A percentile compares a stretch with the other conserved stretches of the same genome.
These are phyloP conservation scores for Aureobasidium sp. DNA, from an alignment of 2,329 filamentous ascomycete genomes.

Conservation along the genomic window DNA sequence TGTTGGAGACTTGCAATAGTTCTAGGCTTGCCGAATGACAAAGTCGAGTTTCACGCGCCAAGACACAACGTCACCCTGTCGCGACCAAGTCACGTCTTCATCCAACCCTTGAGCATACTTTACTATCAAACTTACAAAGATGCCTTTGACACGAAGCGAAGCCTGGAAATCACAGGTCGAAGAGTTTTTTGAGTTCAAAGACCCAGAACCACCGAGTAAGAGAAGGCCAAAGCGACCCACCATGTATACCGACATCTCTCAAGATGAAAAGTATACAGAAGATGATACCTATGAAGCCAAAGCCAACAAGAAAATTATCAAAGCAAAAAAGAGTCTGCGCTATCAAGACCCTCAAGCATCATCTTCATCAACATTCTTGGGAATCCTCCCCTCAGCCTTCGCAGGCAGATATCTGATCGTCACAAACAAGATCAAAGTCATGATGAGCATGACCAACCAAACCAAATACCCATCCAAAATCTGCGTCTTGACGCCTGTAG, in stretches of 20 bases:
- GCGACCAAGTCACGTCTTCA: background rate
- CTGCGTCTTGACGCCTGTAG: conserved; percentile 54
- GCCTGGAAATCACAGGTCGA: background rate
- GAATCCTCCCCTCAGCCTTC: conserved; percentile 26
- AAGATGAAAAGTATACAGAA: background rate
- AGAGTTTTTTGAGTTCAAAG: background rate
- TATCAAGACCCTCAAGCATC: background rate
- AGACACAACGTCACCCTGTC: conserved; percentile 5
- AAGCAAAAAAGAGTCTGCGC: background rate
- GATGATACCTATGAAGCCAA: background rate
- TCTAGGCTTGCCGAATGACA: background rate
- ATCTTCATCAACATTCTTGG: conserved; percentile 11
- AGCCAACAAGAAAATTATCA: background rate
- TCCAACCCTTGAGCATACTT: background rate
- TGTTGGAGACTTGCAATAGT: background rate
- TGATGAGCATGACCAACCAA: conserved; percentile 49
- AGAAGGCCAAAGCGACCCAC: background rate
- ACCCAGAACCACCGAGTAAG: background rate
- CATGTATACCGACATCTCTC: background rate
- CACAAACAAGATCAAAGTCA: conserved; percentile 31
- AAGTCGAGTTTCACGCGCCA: background rate
- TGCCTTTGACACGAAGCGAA: background rate
- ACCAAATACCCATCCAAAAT: conserved; percentile 57
- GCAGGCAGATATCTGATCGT: conserved; percentile 28
- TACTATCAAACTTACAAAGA: background rate